Evolutionary conservation across 2,329 filamentous ascomycete genomes (phyloP).

Genomic region (Beauveria caledonica): DNA sequence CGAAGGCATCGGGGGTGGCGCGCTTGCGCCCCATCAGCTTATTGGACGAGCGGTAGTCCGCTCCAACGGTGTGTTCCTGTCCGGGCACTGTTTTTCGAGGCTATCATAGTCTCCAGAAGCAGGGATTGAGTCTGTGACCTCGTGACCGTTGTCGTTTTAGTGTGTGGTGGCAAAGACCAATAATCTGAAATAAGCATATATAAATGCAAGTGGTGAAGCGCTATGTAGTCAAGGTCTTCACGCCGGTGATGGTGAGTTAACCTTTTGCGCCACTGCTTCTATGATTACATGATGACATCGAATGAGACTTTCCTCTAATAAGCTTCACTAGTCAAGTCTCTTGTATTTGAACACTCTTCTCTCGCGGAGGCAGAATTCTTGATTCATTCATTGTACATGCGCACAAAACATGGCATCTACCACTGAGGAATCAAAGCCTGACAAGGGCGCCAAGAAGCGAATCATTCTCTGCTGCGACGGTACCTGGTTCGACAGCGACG

Average conservation of each 20-base stretch:
- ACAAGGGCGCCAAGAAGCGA: slow-evolving; percentile 30
- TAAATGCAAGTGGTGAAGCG: background rate
- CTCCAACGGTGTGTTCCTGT: background rate
- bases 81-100: background rate
- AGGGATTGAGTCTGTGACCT: background rate
- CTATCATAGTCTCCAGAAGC: background rate
- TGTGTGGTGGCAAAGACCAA: background rate
- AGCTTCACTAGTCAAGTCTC: background rate
- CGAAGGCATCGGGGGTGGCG: background rate
- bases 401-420: background rate
- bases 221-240: background rate
- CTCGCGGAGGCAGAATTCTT: no score
- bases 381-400: background rate
- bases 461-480: slow-evolving; percentile 46
- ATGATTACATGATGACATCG: background rate
- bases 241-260: background rate
- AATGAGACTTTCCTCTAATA: background rate
- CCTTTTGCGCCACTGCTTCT: background rate
- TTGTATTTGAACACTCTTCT: background rate
- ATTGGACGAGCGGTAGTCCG: background rate
- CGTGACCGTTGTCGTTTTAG: background rate
- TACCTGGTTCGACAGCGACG: slow-evolving; percentile 47
- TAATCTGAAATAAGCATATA: background rate
- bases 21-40: background rate
- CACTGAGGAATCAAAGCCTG: background rate